Conservation (phyloP, 768 basidiomycete genomes). For the Hypholoma sublateritium region DNA sequence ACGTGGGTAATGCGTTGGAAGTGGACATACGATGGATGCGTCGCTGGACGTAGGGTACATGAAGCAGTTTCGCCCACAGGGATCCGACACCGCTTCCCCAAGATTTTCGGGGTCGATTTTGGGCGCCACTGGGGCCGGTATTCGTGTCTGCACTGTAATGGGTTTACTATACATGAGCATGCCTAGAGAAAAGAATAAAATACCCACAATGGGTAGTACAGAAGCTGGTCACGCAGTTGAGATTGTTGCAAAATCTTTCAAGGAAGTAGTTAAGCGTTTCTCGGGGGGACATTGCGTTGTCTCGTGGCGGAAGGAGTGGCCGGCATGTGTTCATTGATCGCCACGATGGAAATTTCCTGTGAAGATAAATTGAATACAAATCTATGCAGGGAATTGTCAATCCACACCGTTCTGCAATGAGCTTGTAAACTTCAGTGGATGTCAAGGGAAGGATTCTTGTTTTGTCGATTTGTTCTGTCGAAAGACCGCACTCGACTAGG, state of each 20-base stretch:
- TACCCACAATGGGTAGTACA: constrained; percentile 50
- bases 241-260: constrained; percentile 49
- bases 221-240: constrained; percentile 49
- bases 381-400: not conserved
- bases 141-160: constrained; percentile 24
- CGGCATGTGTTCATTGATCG: constrained; percentile 9
- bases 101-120: constrained; percentile 22
- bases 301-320: constrained; percentile 1
- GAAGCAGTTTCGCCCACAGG: constrained; percentile 37
- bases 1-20: not conserved
- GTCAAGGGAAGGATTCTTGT: constrained; percentile 41
- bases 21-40: constrained; percentile 13
- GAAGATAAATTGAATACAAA: not conserved
- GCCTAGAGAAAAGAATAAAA: not conserved
- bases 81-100: constrained; percentile 10
- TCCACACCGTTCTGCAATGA: constrained; percentile 5
- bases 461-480: constrained; percentile 46
- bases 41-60: constrained; percentile 12
- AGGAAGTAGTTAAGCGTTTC: constrained; percentile 32
- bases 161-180: not conserved
- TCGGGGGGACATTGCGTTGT: not conserved
- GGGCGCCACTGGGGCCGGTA: constrained; percentile 17
- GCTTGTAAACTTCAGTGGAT: constrained; percentile 4
- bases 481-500: constrained; percentile 33
- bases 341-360: constrained; percentile 34